Evolutionary conservation across 768 basidiomycete species (phyloP).

Genomic region (Mycena albidolilacea): DNA sequence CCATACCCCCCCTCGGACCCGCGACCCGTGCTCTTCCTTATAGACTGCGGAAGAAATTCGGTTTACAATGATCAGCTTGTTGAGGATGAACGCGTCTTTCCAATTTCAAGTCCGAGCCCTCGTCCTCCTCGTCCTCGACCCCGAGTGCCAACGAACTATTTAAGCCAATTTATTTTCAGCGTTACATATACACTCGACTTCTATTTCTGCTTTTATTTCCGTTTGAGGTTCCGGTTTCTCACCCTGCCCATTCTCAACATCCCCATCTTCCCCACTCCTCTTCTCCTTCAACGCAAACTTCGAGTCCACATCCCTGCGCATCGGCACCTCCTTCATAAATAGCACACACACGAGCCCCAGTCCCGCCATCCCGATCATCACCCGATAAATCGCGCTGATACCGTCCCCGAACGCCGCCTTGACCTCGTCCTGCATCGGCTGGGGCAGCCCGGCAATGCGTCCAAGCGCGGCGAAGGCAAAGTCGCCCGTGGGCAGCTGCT

Average conservation of each 20-base stretch:
- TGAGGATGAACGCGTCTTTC: too few species aligned
- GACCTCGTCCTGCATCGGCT: slow-evolving; percentile 19
- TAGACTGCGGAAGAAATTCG: too few species aligned
- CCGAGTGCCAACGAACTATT: too few species aligned
- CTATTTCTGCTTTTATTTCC: too few species aligned
- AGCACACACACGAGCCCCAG: slow-evolving; percentile 15
- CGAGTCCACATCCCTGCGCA: slow-evolving; percentile 1
- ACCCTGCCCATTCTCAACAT: not conserved
- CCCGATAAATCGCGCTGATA: slow-evolving; percentile 8
- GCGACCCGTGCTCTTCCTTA: too few species aligned
- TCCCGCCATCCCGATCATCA: slow-evolving; percentile 15
- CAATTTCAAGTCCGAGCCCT: too few species aligned
- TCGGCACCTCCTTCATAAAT: slow-evolving; percentile 21
- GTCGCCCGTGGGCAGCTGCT: slow-evolving; percentile 1
- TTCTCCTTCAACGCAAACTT: slow-evolving; percentile 12
- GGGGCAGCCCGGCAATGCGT: slow-evolving; percentile 5
- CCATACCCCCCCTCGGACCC: too few species aligned
- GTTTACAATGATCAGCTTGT: too few species aligned
- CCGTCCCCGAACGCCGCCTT: slow-evolving; percentile 3
- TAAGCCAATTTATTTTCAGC: too few species aligned
- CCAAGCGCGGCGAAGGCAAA: slow-evolving; percentile 12
- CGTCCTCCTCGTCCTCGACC: too few species aligned
- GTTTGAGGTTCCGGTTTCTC: too few species aligned
- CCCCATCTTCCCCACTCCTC: not conserved
- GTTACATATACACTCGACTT: too few species aligned